Percentiles rank a stretch among this genome's conserved stretches.
Conservation (phyloP, 306 rosid species). For the Gastrolobium villosum region DNA sequence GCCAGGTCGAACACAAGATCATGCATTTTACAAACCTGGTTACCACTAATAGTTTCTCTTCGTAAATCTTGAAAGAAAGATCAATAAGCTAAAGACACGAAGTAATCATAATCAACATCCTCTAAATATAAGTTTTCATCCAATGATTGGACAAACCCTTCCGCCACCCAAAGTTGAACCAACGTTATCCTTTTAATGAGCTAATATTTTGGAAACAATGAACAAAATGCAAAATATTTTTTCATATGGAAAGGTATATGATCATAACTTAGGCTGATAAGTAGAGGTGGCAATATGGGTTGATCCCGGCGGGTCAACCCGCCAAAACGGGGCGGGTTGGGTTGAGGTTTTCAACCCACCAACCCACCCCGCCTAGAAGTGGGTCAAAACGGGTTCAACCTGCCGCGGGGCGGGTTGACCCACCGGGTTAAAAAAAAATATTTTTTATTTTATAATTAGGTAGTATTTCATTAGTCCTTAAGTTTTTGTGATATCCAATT, state of each 20-base stretch:
- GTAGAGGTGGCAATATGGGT: no score
- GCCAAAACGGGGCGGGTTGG: no score
- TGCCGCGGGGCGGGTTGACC: no score
- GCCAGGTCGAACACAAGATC: slow-evolving; percentile 16
- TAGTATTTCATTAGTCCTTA: no score
- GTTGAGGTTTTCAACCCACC: no score
- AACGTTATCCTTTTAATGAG: rapidly evolving
- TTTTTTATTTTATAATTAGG: no score
- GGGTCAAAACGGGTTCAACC: no score
- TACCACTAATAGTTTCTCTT: rapidly evolving
- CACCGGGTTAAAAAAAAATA: no score
- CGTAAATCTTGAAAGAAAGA: background rate
- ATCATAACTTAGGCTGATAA: background rate
- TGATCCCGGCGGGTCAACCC: no score
- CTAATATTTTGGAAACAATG: slow-evolving; percentile 32
- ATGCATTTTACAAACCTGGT: background rate
- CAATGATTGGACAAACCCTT: slow-evolving; percentile 21
- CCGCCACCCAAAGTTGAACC: slow-evolving; percentile 39
- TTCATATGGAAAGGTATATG: no score
- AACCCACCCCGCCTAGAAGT: no score
- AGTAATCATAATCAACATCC: slow-evolving; percentile 16
- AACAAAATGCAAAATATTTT: background rate
- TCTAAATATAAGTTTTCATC: background rate
- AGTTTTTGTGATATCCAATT: no score
- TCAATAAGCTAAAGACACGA: background rate